Percentiles rank a stretch among this genome's conserved stretches.
phyloP scores from a whole-genome alignment of 208 protist species.

The Angomonas deanei region DNA sequence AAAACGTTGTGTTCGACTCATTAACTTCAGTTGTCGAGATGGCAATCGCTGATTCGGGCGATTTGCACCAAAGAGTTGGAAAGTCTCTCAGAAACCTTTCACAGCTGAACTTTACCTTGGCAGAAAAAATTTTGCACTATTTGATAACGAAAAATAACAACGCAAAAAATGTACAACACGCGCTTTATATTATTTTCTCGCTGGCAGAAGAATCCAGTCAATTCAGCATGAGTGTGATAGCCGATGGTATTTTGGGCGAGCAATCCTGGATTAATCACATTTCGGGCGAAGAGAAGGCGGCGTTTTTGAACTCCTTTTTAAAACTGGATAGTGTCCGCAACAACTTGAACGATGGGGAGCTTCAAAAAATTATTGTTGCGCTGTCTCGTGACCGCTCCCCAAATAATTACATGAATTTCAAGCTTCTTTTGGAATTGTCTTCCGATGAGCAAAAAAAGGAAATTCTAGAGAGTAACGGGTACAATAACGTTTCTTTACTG shows the following conservation, averaged over 20 bases:
- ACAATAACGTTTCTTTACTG: background rate
- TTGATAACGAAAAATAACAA: no score
- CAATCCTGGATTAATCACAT: background rate
- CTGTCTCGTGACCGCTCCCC: background rate
- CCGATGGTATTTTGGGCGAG: background rate
- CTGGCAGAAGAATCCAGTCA: no score
- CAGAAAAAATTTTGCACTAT: no score
- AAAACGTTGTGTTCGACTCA: no score
- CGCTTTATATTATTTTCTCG: no score
- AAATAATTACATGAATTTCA: background rate
- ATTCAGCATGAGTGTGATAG: no score
- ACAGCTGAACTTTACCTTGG: no score
- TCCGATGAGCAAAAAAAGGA: background rate
- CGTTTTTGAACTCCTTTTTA: background rate
- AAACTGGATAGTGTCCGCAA: background rate
- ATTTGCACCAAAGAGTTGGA: no score
- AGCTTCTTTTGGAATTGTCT: background rate
- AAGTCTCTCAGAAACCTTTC: no score
- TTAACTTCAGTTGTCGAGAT: no score
- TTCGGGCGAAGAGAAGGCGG: background rate
- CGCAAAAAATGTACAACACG: no score
- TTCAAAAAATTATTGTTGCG: background rate
- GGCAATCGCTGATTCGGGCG: no score
- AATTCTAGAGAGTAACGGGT: background rate
- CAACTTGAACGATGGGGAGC: background rate